Conservation (phyloP, 1,139 yeast genomes). For the Blastobotrys arbuscula region DNA sequence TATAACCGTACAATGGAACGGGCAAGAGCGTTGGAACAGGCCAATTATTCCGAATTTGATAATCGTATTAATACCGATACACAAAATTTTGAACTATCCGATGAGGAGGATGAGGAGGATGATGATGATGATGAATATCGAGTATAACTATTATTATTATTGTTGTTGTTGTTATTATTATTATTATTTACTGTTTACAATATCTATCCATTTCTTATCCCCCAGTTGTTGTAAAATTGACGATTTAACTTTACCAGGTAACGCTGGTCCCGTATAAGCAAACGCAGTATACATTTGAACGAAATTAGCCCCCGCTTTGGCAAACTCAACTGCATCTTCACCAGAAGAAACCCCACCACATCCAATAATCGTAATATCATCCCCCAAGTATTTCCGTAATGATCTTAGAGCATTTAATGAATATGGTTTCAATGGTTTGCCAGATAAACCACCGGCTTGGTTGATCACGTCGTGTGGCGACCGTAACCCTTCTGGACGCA, state of each 20-base stretch:
- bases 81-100: conserved; percentile 22
- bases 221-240: conserved; percentile 63
- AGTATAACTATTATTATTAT: too few relatives aligned
- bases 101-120: conserved; percentile 16
- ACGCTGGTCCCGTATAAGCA: conserved; percentile 90
- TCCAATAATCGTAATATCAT: conserved; percentile 72
- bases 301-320: conserved; percentile 87
- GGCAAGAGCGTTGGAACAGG: conserved; percentile 28
- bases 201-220: conserved; percentile 76
- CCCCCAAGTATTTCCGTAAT: conserved; percentile 72
- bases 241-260: conserved; percentile 70
- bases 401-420: conserved; percentile 64
- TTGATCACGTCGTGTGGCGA: conserved; percentile 43
- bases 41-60: conserved; percentile 14
- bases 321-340: conserved; percentile 84
- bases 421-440: conserved; percentile 81
- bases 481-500: conserved; percentile 58
- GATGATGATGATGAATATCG: background rate
- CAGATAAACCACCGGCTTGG: conserved; percentile 87
- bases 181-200: conserved; percentile 3
- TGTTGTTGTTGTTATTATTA: too few relatives aligned
- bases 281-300: conserved; percentile 83
- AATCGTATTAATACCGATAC: conserved; percentile 11
- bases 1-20: conserved; percentile 49
- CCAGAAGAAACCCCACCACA: conserved; percentile 92